Percentiles rank a stretch among this genome's conserved stretches.
These are phyloP conservation scores for Nakaseomyces delphensis DNA, from an alignment of 1,139 yeast species.

Conservation along the genomic window DNA sequence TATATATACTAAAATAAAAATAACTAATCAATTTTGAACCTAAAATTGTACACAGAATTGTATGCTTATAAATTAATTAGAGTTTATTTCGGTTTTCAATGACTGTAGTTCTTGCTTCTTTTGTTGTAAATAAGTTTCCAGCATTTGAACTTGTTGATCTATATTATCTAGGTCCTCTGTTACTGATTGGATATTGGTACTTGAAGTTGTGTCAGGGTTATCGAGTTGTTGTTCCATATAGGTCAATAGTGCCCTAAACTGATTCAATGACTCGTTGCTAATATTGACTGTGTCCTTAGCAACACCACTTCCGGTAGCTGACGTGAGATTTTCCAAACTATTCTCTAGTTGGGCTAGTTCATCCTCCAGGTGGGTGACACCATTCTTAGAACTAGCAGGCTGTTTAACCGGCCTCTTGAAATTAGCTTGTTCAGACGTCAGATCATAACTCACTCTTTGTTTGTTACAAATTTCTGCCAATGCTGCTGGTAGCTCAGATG, in stretches of 20 bases:
- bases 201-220: constrained; percentile 12
- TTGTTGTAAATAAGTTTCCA: constrained; percentile 44
- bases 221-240: constrained; percentile 25
- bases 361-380: not conserved
- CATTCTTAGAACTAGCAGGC: constrained; percentile 4
- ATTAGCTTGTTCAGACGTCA: constrained; percentile 43
- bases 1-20: no score
- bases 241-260: constrained; percentile 30
- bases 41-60: not conserved
- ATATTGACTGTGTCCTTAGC: constrained; percentile 1
- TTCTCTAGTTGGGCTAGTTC: not conserved
- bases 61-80: constrained; percentile 8
- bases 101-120: constrained; percentile 41
- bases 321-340: not conserved
- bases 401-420: not conserved
- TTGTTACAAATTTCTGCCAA: constrained; percentile 86
- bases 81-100: constrained; percentile 36
- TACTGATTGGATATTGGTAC: constrained; percentile 33
- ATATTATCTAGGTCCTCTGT: constrained; percentile 38
- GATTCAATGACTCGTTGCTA: not conserved
- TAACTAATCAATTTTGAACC: no score
- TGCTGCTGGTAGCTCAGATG: constrained; percentile 90
- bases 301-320: not conserved
- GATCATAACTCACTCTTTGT: constrained; percentile 69
- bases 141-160: constrained; percentile 46